phyloP scores from a whole-genome alignment of 306 rosid species.

The Vicia villosa region DNA sequence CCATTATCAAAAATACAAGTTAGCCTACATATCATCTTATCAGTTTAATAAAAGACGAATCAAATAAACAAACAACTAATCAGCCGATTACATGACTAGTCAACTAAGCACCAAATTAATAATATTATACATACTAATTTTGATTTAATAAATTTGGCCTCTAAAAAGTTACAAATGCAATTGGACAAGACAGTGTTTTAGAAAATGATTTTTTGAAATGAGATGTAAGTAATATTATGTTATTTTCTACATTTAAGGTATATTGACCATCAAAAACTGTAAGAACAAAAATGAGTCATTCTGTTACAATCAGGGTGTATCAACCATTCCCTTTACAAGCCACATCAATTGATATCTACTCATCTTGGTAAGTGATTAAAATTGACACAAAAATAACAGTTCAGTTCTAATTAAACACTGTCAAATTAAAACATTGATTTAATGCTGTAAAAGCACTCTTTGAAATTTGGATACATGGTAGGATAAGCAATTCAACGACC shows the following conservation, averaged over 20 bases:
- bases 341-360: neutral
- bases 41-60: neutral
- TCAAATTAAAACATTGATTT: neutral
- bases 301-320: neutral
- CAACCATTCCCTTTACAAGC: neutral
- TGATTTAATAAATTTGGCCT: neutral
- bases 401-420: neutral
- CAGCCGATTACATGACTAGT: too few relatives aligned
- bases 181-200: neutral
- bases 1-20: too few relatives aligned
- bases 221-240: neutral
- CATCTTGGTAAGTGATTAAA: neutral
- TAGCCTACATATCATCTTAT: too few relatives aligned
- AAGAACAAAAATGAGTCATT: neutral
- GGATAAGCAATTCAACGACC: slow-evolving; percentile 1
- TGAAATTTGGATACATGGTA: slow-evolving; percentile 11
- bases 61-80: too few relatives aligned
- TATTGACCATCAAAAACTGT: neutral
- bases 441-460: neutral
- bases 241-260: neutral
- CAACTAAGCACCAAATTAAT: too few relatives aligned
- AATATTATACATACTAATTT: neutral
- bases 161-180: neutral
- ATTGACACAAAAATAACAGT: neutral
- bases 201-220: neutral